Percentiles rank a stretch among this genome's conserved stretches.
Conservation (phyloP, 148 eudicot genomes). For the Amaranthus hypochondriacus region DNA sequence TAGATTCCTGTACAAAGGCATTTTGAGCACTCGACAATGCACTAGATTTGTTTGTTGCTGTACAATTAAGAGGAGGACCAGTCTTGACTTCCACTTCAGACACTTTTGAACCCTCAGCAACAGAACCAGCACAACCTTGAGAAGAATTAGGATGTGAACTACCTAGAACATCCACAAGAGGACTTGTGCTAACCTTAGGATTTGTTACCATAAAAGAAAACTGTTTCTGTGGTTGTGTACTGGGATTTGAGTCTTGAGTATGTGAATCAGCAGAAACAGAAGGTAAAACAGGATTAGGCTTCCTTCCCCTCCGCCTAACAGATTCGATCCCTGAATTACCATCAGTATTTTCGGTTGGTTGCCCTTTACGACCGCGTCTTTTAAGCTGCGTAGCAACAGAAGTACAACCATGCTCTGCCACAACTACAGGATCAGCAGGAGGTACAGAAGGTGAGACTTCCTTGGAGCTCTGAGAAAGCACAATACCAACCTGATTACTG, state of each 20-base stretch:
- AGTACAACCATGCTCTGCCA: constrained; percentile 11
- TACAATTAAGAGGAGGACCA: constrained; percentile 5
- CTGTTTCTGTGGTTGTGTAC: constrained; percentile 19
- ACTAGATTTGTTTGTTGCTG: constrained; percentile 4
- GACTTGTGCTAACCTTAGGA: constrained; percentile 5
- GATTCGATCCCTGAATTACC: constrained; percentile 27
- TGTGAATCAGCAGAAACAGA: constrained; percentile 20
- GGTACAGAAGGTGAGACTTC: constrained; percentile 28
- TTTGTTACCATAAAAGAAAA: constrained; percentile 13
- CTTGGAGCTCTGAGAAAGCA: constrained; percentile 29
- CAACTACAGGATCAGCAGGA: constrained; percentile 13
- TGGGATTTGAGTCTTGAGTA: constrained; percentile 21
- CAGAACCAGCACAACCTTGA: constrained; percentile 3
- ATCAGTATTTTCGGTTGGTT: constrained; percentile 7
- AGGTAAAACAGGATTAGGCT: constrained; percentile 24
- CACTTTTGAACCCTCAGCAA: not conserved
- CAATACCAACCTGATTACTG: constrained; percentile 30
- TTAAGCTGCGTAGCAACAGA: constrained; percentile 23
- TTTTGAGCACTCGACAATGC: not conserved
- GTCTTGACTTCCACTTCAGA: constrained; percentile 3
- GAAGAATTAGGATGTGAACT: constrained; percentile 14
- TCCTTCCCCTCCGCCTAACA: constrained; percentile 40
- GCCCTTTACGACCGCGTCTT: constrained; percentile 33
- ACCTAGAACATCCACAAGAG: constrained; percentile 5
- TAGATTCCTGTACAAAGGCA: constrained; percentile 8